Conservation (phyloP, 2,329 filamentous ascomycete species). For the Xylariaceae sp. region DNA sequence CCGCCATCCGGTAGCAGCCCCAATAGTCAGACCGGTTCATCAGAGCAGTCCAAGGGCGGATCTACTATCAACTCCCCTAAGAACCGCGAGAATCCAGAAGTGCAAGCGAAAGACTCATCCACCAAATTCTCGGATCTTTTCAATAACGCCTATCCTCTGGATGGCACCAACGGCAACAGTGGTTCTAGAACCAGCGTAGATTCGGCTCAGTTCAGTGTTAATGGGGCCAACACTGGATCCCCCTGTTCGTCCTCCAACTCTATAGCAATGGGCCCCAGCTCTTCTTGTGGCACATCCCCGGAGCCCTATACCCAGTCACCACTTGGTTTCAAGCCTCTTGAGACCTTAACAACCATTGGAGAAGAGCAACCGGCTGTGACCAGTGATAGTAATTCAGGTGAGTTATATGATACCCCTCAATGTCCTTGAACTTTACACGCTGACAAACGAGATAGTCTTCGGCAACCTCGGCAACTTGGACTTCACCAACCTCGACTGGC, state of each 20-base stretch:
- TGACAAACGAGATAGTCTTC: constrained; percentile 39
- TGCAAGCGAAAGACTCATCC: constrained; percentile 55
- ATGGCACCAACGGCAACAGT: constrained; percentile 50
- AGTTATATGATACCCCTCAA: constrained; percentile 39
- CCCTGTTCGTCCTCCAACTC: constrained; percentile 68
- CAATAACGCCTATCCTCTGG: constrained; percentile 50
- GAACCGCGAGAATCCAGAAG: constrained; percentile 44
- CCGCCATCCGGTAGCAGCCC: constrained; percentile 38
- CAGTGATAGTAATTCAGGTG: constrained; percentile 53
- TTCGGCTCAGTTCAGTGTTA: constrained; percentile 53
- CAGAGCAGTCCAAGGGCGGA: constrained; percentile 40
- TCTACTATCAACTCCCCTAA: constrained; percentile 44
- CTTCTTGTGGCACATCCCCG: constrained; percentile 77
- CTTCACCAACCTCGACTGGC: constrained; percentile 70
- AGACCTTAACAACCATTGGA: constrained; percentile 68
- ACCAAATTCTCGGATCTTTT: constrained; percentile 64
- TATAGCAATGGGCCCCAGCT: constrained; percentile 62
- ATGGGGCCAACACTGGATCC: constrained; percentile 65
- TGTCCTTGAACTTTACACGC: constrained; percentile 14
- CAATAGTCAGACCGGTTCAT: constrained; percentile 44
- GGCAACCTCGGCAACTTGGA: constrained; percentile 51
- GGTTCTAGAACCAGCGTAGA: constrained; percentile 59
- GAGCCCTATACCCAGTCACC: constrained; percentile 78
- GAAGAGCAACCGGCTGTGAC: constrained; percentile 61
- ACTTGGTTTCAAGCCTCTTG: constrained; percentile 65